Base-by-base conservation (phyloP, 495 filamentous ascomycete species). In the Aspergillus bridgeri region DNA sequence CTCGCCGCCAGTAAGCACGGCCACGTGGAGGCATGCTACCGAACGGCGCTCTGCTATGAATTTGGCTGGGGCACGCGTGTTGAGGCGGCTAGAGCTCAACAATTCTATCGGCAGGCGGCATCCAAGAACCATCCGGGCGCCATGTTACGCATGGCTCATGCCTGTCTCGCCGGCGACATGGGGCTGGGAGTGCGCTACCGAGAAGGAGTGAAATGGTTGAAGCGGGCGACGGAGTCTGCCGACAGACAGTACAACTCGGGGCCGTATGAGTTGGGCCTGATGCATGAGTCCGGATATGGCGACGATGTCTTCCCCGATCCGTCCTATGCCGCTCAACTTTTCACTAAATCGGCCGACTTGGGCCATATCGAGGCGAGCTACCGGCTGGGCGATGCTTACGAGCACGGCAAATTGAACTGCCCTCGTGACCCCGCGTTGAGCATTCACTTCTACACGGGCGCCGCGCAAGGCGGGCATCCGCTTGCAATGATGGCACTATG, bases 401-500 rank as follows among this genome's bases (percentile, higher is more conserved):
- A 99, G 68, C 90, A 96, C 61, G 95, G 94, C 0, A 86, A 86
- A 60, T 77, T 97, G 18, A 83, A 80, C 58, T 98, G 94, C 70
- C 94, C 94, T 0, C 82, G 84, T 21, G 94, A 99, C 70, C 90
- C 95, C 3, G 92, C 92, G 3, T 72, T 99, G 52, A 96, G 91
- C 63, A 91, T 99, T 19, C 94, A 99, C 68, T 98, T 96, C 67
- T 99, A 99, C 71, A 98, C 92, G 6, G 86, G 84, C 4, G 94
- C 94, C 9, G 94, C 94, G 11, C 89, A 95, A 62, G 75, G 79
- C 13, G 90, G 89, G 1, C 89, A 96, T 69, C 79, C 91, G 0
- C 79, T 88, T 44, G 94, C 92, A n/a, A 96, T 96, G 93, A 96
- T 99, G 92, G 92, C 91, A 18, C 81, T 99, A 21, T 98, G 94